These are phyloP conservation scores for Rhizopogon vesiculosus DNA, from an alignment of 768 basidiomycete genomes.

Conservation along the genomic window DNA sequence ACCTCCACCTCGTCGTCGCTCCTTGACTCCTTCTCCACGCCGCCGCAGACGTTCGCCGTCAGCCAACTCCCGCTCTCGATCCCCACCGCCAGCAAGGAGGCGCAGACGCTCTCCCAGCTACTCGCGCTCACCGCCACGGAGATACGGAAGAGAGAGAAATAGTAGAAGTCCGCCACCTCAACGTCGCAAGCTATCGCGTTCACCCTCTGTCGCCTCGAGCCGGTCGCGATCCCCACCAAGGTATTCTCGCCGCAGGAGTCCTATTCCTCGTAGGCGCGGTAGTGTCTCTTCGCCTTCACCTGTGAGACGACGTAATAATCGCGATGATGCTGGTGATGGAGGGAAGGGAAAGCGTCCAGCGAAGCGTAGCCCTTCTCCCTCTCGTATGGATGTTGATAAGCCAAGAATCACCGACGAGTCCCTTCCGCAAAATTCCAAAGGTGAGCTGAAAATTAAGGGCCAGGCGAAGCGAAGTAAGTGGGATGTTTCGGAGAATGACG, in stretches of 20 bases:
- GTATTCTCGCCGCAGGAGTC: constrained; percentile 42
- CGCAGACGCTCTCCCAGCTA: constrained; percentile 44
- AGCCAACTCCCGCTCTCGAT: constrained; percentile 17
- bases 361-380: constrained; percentile 23
- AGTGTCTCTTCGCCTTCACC: constrained; percentile 32
- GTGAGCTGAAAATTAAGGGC: constrained; percentile 74
- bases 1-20: constrained; percentile 30
- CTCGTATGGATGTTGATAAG: constrained; percentile 17
- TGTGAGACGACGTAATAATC: constrained; percentile 26
- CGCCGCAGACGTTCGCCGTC: constrained; percentile 32
- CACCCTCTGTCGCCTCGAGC: constrained; percentile 30
- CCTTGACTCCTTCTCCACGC: constrained; percentile 36
- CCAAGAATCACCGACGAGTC: constrained; percentile 23
- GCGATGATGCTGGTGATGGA: constrained; percentile 10
- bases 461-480: constrained; percentile 58
- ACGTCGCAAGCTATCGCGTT: constrained; percentile 25
- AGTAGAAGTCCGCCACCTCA: constrained; percentile 53
- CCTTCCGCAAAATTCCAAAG: constrained; percentile 27
- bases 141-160: constrained; percentile 30
- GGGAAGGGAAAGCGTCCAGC: constrained; percentile 13
- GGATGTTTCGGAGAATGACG: constrained; percentile 30
- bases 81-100: constrained; percentile 28
- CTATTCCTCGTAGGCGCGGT: constrained; percentile 31
- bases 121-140: constrained; percentile 44
- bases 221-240: constrained; percentile 38